A percentile compares a stretch with the other conserved stretches of the same genome.
Evolutionary conservation across 805 yeast genomes (phyloP).

Genomic region (Phaffomyces antillensis): DNA sequence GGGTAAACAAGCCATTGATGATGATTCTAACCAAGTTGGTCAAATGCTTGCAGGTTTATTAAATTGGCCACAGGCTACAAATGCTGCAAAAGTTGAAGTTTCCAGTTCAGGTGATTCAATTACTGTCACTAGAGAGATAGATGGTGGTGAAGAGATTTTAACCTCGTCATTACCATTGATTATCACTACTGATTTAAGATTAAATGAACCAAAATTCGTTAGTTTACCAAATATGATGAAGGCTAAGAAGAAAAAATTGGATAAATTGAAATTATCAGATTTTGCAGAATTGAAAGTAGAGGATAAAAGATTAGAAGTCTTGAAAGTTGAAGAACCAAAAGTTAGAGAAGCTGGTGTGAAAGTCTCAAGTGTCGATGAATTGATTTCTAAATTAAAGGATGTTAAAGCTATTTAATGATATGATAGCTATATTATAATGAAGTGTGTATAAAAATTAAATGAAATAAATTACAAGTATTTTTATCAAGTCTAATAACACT

Average conservation of each 20-base stretch:
- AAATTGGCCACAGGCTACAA: slow-evolving; percentile 96
- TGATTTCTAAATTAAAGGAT: slow-evolving; percentile 71
- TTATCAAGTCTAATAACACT: too few relatives aligned
- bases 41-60: slow-evolving; percentile 92
- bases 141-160: slow-evolving; percentile 87
- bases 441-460: not conserved
- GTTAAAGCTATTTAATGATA: slow-evolving; percentile 25
- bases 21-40: slow-evolving; percentile 91
- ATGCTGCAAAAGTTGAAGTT: slow-evolving; percentile 78
- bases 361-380: slow-evolving; percentile 76
- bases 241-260: slow-evolving; percentile 94
- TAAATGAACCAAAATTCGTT: slow-evolving; percentile 95
- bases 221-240: slow-evolving; percentile 95
- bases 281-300: slow-evolving; percentile 54
- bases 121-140: slow-evolving; percentile 84
- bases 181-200: slow-evolving; percentile 86
- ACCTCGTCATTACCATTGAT: slow-evolving; percentile 75
- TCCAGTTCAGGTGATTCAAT: slow-evolving; percentile 40
- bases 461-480: not conserved
- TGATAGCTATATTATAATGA: too few relatives aligned
- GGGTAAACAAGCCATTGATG: slow-evolving; percentile 97
- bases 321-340: slow-evolving; percentile 82
- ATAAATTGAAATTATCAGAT: slow-evolving; percentile 55
- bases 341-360: slow-evolving; percentile 74
- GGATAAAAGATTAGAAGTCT: slow-evolving; percentile 51